Conservation (phyloP, 2,329 filamentous ascomycete species). For the Colletotrichum agaves region DNA sequence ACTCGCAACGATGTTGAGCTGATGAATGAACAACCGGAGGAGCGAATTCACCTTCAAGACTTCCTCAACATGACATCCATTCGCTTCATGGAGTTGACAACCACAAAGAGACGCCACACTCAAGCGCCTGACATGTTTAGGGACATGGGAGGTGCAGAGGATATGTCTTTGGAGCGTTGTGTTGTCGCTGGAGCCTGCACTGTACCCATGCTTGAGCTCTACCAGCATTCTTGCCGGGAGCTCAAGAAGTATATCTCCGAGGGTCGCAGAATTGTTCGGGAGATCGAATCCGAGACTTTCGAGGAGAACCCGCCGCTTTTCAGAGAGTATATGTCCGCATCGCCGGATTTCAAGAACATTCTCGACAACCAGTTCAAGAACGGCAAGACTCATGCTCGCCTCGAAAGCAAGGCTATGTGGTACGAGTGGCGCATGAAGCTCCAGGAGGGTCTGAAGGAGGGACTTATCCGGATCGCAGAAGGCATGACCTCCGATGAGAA, state of each 20-base stretch:
- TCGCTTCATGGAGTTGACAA: conserved; percentile 98
- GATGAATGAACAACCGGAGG: conserved; percentile 62
- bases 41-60: conserved; percentile 84
- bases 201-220: conserved; percentile 91
- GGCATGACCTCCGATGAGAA: conserved; percentile 81
- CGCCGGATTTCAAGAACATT: conserved; percentile 81
- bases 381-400: conserved; percentile 89
- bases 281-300: conserved; percentile 89
- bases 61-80: conserved; percentile 97
- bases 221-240: conserved; percentile 95
- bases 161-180: conserved; percentile 75
- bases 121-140: conserved; percentile 67
- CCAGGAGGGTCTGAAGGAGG: conserved; percentile 81
- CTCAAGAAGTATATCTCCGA: conserved; percentile 97
- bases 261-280: conserved; percentile 87
- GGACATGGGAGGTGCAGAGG: conserved; percentile 59
- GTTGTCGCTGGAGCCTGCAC: conserved; percentile 92
- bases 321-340: conserved; percentile 87
- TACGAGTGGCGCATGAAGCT: conserved; percentile 97
- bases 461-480: conserved; percentile 77
- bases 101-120: conserved; percentile 91
- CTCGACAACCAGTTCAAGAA: conserved; percentile 99
- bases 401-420: conserved; percentile 96
- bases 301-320: conserved; percentile 93
- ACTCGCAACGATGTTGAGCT: conserved; percentile 54